phyloP scores from a whole-genome alignment of 1,139 yeast genomes.

The Arxiozyma slooffiae region DNA sequence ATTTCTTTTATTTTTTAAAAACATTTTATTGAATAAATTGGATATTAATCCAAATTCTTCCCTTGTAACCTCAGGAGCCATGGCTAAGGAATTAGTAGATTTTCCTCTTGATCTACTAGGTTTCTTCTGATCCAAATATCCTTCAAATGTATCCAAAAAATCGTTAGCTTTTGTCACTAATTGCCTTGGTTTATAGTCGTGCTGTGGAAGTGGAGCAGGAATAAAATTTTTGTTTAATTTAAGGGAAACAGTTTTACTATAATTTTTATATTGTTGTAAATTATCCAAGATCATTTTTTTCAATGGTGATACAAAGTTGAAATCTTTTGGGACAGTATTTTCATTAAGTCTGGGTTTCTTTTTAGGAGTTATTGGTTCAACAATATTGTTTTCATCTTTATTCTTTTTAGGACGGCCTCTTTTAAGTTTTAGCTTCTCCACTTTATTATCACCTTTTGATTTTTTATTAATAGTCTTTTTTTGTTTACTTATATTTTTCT shows the following conservation, averaged over 20 bases:
- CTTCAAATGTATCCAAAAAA: slow-evolving; percentile 80
- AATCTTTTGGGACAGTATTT: slow-evolving; percentile 6
- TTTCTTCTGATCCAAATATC: slow-evolving; percentile 81
- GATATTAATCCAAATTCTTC: slow-evolving; percentile 47
- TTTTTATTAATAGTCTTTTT: not conserved
- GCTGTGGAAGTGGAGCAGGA: slow-evolving; percentile 33
- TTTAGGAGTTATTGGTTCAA: not conserved
- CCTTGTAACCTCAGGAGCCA: slow-evolving; percentile 58
- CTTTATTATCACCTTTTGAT: not conserved
- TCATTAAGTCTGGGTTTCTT: not conserved
- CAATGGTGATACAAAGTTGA: slow-evolving; percentile 24
- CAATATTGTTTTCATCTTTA: not conserved
- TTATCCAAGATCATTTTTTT: slow-evolving; percentile 19
- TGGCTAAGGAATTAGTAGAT: slow-evolving; percentile 58
- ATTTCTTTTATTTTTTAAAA: slow-evolving; percentile 36
- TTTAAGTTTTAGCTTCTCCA: not conserved
- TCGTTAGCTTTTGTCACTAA: slow-evolving; percentile 31
- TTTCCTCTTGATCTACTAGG: slow-evolving; percentile 36
- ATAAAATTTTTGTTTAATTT: slow-evolving; percentile 29
- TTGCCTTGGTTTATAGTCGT: slow-evolving; percentile 20
- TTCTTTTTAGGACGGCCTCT: not conserved
- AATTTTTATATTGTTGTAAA: slow-evolving; percentile 18
- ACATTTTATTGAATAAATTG: slow-evolving; percentile 36
- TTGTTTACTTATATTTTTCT: not conserved
- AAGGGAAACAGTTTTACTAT: slow-evolving; percentile 19